Evolutionary conservation across 208 protist species (phyloP).

Genomic region (Crithidia expoeki): DNA sequence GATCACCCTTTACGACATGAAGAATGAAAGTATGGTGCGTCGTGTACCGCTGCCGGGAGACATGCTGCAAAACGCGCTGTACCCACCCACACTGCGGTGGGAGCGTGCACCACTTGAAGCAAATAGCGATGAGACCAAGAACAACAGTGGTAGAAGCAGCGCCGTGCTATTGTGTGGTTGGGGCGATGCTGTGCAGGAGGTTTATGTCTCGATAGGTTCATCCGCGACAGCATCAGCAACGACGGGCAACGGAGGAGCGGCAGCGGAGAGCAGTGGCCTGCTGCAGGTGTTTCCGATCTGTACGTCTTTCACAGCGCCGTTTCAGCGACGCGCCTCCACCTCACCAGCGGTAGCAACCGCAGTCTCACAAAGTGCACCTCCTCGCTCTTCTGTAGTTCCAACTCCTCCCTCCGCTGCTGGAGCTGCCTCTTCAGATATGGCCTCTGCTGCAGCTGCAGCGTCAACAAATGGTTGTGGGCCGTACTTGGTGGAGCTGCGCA

Average conservation of each 20-base stretch:
- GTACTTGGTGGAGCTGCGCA: slow-evolving; percentile 20
- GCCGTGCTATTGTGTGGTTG: slow-evolving; percentile 60
- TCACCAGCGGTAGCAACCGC: background rate
- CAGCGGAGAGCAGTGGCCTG: background rate
- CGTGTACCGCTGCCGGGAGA: slow-evolving; percentile 18
- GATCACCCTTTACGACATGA: slow-evolving; percentile 60
- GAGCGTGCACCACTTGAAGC: slow-evolving; percentile 14
- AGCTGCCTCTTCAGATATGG: too few species aligned
- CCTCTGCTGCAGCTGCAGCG: background rate
- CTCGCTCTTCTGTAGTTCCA: background rate
- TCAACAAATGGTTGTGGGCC: background rate
- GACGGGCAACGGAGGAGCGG: background rate
- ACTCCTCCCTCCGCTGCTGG: background rate
- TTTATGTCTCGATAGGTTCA: slow-evolving; percentile 27
- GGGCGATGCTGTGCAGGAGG: slow-evolving; percentile 69
- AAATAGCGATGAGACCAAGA: too few species aligned
- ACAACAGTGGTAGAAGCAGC: slow-evolving; percentile 41
- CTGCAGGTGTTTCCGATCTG: background rate
- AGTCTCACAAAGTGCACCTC: background rate
- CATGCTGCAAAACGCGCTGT: slow-evolving; percentile 42
- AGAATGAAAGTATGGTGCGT: slow-evolving; percentile 35
- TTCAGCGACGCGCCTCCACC: slow-evolving; percentile 2
- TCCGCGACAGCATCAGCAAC: background rate
- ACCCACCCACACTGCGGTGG: slow-evolving; percentile 63
- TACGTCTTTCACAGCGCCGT: background rate